Percentiles rank a stretch among this genome's conserved stretches.
These are phyloP conservation scores for Microbotryum lychnidis-dioicae DNA, from an alignment of 1,284 basidiomycete species.

Conservation along the genomic window DNA sequence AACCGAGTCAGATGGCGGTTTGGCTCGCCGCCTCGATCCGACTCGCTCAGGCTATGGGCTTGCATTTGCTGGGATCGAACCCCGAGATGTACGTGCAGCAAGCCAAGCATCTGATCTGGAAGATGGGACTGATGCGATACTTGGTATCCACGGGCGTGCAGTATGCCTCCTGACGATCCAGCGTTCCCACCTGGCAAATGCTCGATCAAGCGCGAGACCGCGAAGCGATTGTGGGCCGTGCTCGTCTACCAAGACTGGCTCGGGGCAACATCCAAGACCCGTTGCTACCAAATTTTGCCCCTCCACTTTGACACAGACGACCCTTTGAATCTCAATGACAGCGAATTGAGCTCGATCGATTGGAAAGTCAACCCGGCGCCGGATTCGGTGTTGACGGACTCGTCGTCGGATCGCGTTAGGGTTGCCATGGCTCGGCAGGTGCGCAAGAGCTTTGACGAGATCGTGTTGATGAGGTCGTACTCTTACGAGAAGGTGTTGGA, in stretches of 20 bases:
- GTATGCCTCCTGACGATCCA: conserved; percentile 33
- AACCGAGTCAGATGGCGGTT: conserved; percentile 27
- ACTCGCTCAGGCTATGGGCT: conserved; percentile 28
- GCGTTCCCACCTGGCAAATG: conserved; percentile 33
- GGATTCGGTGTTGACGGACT: conserved; percentile 27
- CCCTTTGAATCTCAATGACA: conserved; percentile 29
- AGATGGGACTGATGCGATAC: not conserved
- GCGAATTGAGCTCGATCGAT: conserved; percentile 23
- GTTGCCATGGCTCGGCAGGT: conserved; percentile 30
- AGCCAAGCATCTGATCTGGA: not conserved
- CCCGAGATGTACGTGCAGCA: conserved; percentile 14
- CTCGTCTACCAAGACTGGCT: conserved; percentile 33
- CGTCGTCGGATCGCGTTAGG: conserved; percentile 26
- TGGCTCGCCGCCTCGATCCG: conserved; percentile 31
- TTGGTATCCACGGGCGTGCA: not conserved
- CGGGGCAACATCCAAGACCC: conserved; percentile 22
- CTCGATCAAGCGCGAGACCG: conserved; percentile 31
- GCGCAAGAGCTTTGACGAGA: conserved; percentile 27
- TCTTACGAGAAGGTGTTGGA: conserved; percentile 22
- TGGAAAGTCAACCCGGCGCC: conserved; percentile 14
- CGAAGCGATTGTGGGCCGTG: conserved; percentile 31
- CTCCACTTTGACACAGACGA: conserved; percentile 31
- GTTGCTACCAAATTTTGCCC: conserved; percentile 25
- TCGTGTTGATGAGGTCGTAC: conserved; percentile 18
- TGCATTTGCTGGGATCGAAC: conserved; percentile 31